Percentiles rank a stretch among this genome's conserved stretches.
Conservation (phyloP, 805 yeast genomes). For the Candida glaebosa region DNA sequence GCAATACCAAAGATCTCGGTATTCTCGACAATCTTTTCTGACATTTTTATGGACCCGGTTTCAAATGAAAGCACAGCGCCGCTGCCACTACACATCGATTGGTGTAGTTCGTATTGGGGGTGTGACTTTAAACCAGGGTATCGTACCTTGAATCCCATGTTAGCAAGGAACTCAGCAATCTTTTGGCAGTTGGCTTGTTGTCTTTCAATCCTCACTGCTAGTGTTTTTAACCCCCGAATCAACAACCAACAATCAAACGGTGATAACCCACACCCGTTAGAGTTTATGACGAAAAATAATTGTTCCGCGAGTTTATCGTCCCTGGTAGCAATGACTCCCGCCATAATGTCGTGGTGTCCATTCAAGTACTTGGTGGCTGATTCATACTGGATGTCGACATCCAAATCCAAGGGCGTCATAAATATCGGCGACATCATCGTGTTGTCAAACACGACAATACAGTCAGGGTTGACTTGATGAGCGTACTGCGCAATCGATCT, state of each 20-base stretch:
- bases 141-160: slow-evolving; percentile 70
- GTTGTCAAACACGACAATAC: slow-evolving; percentile 83
- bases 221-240: slow-evolving; percentile 83
- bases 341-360: slow-evolving; percentile 97
- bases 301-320: slow-evolving; percentile 61
- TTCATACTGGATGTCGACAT: slow-evolving; percentile 90
- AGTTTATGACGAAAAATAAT: slow-evolving; percentile 74
- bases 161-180: slow-evolving; percentile 70
- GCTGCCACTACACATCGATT: slow-evolving; percentile 72
- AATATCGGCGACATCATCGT: slow-evolving; percentile 95
- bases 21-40: slow-evolving; percentile 71
- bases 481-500: slow-evolving; percentile 63
- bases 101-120: slow-evolving; percentile 79
- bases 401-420: slow-evolving; percentile 80
- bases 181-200: slow-evolving; percentile 79
- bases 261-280: slow-evolving; percentile 86
- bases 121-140: slow-evolving; percentile 82
- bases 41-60: slow-evolving; percentile 67
- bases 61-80: slow-evolving; percentile 90
- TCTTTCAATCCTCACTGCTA: slow-evolving; percentile 80
- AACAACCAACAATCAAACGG: slow-evolving; percentile 93
- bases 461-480: slow-evolving; percentile 62
- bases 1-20: slow-evolving; percentile 82
- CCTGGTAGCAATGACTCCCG: slow-evolving; percentile 81
- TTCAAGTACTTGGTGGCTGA: slow-evolving; percentile 89